phyloP scores from a whole-genome alignment of 148 eudicot species.

The Camellia sinensis region DNA sequence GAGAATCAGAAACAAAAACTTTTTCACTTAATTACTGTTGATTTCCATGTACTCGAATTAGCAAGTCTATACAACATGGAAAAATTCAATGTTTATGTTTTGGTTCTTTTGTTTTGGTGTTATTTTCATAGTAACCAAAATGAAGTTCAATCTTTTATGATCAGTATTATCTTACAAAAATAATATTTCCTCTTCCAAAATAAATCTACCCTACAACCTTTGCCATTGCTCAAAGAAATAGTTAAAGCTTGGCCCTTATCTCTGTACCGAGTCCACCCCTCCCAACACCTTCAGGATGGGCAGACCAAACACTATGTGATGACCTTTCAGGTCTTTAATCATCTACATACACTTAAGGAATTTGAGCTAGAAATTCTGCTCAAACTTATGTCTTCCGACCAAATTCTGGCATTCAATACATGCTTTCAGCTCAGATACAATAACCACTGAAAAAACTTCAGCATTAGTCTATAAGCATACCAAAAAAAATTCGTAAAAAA shows the following conservation, averaged over 20 bases:
- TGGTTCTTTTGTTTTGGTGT: not conserved
- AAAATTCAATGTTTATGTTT: not conserved
- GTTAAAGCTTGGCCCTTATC: not conserved
- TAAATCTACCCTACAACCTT: not conserved
- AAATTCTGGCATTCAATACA: not conserved
- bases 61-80: not conserved
- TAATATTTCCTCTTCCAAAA: not conserved
- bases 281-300: not conserved
- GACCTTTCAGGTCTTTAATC: constrained; percentile 3
- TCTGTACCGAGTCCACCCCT: not conserved
- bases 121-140: not conserved
- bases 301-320: not conserved
- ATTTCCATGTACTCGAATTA: not conserved
- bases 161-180: not conserved
- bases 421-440: not conserved
- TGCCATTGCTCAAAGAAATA: not conserved
- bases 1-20: not conserved
- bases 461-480: constrained; percentile 36
- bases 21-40: not conserved
- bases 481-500: constrained; percentile 62
- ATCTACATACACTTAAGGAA: not conserved
- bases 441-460: not conserved
- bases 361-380: constrained; percentile 5
- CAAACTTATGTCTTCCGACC: not conserved
- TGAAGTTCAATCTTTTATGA: not conserved